These are phyloP conservation scores for Kernera saxatilis DNA, from an alignment of 345 rosid genomes.

Conservation along the genomic window DNA sequence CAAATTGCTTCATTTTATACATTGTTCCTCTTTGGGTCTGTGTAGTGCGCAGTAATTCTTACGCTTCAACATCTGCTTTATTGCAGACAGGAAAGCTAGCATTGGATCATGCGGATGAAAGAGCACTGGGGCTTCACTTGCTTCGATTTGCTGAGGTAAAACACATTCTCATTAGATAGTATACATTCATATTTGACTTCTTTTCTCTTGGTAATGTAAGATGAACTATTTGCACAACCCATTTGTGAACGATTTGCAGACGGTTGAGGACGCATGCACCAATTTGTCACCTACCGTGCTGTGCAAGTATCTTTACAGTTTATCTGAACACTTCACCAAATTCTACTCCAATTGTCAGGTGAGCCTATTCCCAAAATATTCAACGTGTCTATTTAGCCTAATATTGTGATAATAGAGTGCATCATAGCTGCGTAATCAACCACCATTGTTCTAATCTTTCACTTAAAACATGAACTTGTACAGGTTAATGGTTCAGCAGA, in stretches of 20 bases:
- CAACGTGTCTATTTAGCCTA: background rate
- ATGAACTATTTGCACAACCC: background rate
- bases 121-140: constrained; percentile 62
- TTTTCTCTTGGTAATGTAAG: background rate
- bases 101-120: constrained; percentile 58
- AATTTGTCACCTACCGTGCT: constrained; percentile 58
- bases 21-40: background rate
- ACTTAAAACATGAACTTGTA: background rate
- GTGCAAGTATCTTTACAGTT: constrained; percentile 70
- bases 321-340: constrained; percentile 61
- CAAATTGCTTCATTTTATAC: background rate
- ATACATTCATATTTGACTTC: background rate
- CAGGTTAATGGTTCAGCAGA: constrained; percentile 75
- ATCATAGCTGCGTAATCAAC: background rate
- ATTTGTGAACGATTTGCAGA: constrained; percentile 34
- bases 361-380: background rate
- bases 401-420: background rate
- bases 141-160: constrained; percentile 62
- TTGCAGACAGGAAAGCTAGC: constrained; percentile 43
- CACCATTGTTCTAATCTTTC: background rate
- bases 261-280: constrained; percentile 66
- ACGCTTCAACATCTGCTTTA: background rate
- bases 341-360: constrained; percentile 45
- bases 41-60: background rate
- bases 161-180: background rate